Base-by-base conservation (phyloP, 2,329 filamentous ascomycete genomes). In the Hypocreales sp. region DNA sequence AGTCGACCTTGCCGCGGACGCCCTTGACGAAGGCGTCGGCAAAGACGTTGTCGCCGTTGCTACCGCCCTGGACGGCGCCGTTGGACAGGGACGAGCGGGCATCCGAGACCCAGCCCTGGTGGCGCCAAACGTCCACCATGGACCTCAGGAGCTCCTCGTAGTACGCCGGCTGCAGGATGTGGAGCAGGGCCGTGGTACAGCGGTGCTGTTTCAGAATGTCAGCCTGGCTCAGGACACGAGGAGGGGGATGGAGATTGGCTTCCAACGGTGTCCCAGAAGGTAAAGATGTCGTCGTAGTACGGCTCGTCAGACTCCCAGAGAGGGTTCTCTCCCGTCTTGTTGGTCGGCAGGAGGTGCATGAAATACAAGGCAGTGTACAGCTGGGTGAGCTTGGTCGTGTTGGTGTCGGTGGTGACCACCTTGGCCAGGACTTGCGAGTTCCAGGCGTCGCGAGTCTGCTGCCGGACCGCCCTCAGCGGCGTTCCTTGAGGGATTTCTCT, bases 1-100 rank as follows among this genome's bases (percentile, higher is more conserved):
- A 82, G 46, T 80, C 56, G 23, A 82, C 54, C 4, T 53, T 53
- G 5, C 70, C 72, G 9, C 62, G 56, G 3, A 80, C 62, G 1
- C 73, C 72, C 44, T 81, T 81, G 17, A 79, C 61, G 35, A 69
- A 81, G 0, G 76, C 77, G 40, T 82, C 77, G 3, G 76, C 76
- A 11, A 82, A 63, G 4, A 82, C 64, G 31, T 77, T 80, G 44
- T 82, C 76, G 4, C 68, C 66, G 40, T 80, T 80, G 9, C 67
- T 75, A 7, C 77, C 77, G 8, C 73, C 76, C 43, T 81, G 76
- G 0, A 70, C 67, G 11, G 68, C 66, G 8, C 77, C 77, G 35
- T 79, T 81, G 52, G 58, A 76, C 46, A 79, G 73, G 2, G 68
- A 76, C 0, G 72, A 78, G 8, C 75, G 65, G 0, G 60, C 74